Evolutionary conservation across 371 early-diverging fungal species (phyloP), one percentile per base, ranked within the genome.

Genomic region (Rhizopus arrhizus): DNA sequence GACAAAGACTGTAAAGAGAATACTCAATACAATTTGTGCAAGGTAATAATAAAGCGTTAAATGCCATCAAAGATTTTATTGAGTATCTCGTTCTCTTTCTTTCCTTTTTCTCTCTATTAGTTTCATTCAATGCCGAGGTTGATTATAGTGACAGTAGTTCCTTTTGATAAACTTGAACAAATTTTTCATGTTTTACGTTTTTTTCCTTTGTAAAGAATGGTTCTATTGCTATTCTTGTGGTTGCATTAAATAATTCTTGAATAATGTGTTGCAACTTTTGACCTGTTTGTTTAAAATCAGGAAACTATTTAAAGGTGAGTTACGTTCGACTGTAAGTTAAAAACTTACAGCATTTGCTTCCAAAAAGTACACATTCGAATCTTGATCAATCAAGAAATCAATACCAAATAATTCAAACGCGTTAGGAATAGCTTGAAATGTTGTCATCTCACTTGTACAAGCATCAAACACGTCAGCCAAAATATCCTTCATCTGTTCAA

Each of bases 271-370:
- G 78, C 11, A 89, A 64, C 15, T 69, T 59, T 33, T 65, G 65
- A 16, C 90, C 89, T 3, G 90, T 89, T 62, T 89, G 90, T 59
- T 87, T 87, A 61, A 89, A 89, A 67, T 89, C 90, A 9, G 90
- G 90, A 54, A 82, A 89, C 77, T 74, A 62, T 43, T 29, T 10
- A 22, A 22, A 22, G 22, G 22, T 22, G 22, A 22, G 22, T 22
- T 22, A 22, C 22, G 22, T 22, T 22, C 22, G 22, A 22, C 22
- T 22, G 22, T 22, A 22, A 22, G 28, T 78, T 22, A 52, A 28
- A 45, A 3, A 66, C 73, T 69, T 73, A 77, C 79, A 10, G 90
- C 88, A 62, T 89, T 89, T 22, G 89, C 86, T 60, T 89, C 89
- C 43, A 89, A 70, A 55, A 88, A 78, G 42, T 78, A 81, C 0